A percentile compares a stretch with the other conserved stretches of the same genome.
phyloP scores from a whole-genome alignment of 2,329 filamentous ascomycete genomes.

The Bretziella fagacearum region DNA sequence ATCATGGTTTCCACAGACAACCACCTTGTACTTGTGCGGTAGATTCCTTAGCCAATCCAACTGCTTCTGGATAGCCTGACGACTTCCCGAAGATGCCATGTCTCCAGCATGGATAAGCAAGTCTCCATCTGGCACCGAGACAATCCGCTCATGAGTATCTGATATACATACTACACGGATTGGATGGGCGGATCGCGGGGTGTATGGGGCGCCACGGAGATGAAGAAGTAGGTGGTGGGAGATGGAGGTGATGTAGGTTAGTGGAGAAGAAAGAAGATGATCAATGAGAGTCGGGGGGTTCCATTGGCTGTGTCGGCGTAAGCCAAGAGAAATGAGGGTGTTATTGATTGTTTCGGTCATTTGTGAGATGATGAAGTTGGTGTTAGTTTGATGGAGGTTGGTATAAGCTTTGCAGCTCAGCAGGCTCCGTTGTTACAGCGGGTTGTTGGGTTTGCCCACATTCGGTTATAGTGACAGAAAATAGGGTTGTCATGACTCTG shows the following conservation, averaged over 20 bases:
- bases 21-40: conserved; percentile 63
- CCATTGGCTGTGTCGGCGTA: conserved; percentile 32
- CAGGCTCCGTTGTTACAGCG: too few species aligned
- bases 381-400: too few species aligned
- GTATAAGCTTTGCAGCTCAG: too few species aligned
- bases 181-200: conserved; percentile 43
- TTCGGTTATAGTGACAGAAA: too few species aligned
- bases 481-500: too few species aligned
- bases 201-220: conserved; percentile 43
- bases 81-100: conserved; percentile 65
- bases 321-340: conserved; percentile 28
- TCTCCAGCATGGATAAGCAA: conserved; percentile 84
- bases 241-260: conserved; percentile 43
- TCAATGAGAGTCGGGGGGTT: conserved; percentile 38
- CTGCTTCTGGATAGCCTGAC: conserved; percentile 59
- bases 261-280: conserved; percentile 49
- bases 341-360: conserved; percentile 6
- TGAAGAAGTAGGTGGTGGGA: conserved; percentile 48
- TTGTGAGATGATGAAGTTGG: not conserved
- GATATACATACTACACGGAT: conserved; percentile 76
- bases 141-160: conserved; percentile 60
- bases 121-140: conserved; percentile 55
- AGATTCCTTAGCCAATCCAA: conserved; percentile 64
- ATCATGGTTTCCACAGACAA: conserved; percentile 81
- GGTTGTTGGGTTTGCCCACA: too few species aligned